Base-by-base conservation (phyloP, 331 rosid species). In the Saraca asoca region DNA sequence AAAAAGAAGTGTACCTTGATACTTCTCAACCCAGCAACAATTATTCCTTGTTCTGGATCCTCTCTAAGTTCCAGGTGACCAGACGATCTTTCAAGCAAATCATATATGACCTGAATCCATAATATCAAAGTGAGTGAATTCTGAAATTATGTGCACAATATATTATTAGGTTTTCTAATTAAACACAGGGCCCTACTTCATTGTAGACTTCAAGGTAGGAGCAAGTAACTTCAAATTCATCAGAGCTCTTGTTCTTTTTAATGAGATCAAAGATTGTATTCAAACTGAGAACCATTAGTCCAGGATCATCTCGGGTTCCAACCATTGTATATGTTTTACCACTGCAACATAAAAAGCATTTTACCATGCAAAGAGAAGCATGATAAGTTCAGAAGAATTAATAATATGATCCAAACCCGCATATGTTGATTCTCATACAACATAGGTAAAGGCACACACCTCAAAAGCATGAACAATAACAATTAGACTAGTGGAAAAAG, bases 131-230 rank as follows among this genome's bases (percentile, higher is more conserved):
- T n/a, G 44, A 38, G 18, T 68, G 19, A 66, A 69, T 15, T 31
- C 39, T 52, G 9, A 54, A 39, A 45, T 7, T 2, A 48, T 2
- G 41, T 7, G 15, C 46, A 12, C 37, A 49, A 12, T 44, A 7
- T 13, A n/a, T 66, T 15, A 62, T 49, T 24, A n/a, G 58, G 16
- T 18, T 51, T 51, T 66, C n/a, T 29, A 20, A 56, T n/a, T 24
- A 34, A 64, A 58, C n/a, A 46, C 9, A 44, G 56, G 9, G 5
- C 5, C 62, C 49, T 34, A 85, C 90, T 68, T 85, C 90, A 58
- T 85, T 85, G 65, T 85, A 82, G 53, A 82, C 90, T 82, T 85
- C 90, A 55, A 85, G 90, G 66, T 82, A 85, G 65, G 90, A 85
- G 77, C 90, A 85, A 5, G 83, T 64, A 62, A 85, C 85, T 79